These are phyloP conservation scores for Sindora glabra DNA, from an alignment of 306 rosid genomes.

Conservation along the genomic window DNA sequence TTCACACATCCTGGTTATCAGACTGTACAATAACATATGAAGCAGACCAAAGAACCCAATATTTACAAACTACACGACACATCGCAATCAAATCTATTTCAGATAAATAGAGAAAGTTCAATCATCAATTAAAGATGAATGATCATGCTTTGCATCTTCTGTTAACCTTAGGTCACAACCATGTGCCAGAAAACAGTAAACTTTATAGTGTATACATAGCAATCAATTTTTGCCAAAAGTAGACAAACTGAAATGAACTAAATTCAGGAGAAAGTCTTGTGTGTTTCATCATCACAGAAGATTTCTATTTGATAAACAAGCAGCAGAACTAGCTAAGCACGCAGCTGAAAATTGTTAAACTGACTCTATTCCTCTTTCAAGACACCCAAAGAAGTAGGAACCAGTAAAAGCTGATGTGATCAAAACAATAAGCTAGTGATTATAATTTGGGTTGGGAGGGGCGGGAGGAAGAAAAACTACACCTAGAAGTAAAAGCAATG, in stretches of 20 bases:
- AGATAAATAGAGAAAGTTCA: background rate
- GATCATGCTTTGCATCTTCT: background rate
- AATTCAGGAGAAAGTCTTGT: background rate
- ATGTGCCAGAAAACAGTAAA: background rate
- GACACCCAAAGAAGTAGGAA: too few relatives aligned
- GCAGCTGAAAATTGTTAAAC: conserved; percentile 8
- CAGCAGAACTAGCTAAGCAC: background rate
- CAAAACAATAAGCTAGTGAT: background rate
- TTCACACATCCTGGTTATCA: background rate
- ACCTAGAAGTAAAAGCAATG: too few relatives aligned
- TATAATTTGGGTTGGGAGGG: too few relatives aligned
- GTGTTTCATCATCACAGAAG: background rate
- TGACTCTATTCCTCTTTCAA: background rate
- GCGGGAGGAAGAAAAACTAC: too few relatives aligned
- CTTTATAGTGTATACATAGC: background rate
- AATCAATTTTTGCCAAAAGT: background rate
- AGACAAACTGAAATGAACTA: background rate
- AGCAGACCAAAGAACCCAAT: background rate
- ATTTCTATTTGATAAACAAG: background rate
- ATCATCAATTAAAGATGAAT: background rate
- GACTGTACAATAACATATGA: too few relatives aligned
- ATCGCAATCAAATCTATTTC: background rate
- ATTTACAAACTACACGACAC: background rate
- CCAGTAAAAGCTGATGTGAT: background rate
- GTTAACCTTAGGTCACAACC: background rate